phyloP scores from a whole-genome alignment of 805 yeast species.

The Zygoascus flipseniorum region DNA sequence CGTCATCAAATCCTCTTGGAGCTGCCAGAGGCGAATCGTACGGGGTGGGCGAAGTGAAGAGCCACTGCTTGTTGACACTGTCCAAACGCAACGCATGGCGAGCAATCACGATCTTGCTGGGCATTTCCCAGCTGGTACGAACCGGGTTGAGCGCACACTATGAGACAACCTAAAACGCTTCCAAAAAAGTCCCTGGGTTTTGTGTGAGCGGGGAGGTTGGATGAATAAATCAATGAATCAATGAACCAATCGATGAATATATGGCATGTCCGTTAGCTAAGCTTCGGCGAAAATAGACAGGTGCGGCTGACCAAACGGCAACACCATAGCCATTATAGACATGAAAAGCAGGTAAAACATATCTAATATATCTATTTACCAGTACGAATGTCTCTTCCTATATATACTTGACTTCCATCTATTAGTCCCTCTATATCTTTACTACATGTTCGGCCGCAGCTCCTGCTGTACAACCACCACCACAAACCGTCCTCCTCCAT shows the following conservation, averaged over 20 bases:
- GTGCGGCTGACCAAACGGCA: neutral
- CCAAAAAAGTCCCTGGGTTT: neutral
- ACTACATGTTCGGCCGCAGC: neutral
- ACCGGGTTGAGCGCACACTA: neutral
- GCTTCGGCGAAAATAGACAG: neutral
- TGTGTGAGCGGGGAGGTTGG: neutral
- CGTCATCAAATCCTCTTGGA: constrained; percentile 22
- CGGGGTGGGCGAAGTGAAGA: constrained; percentile 25
- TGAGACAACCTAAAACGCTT: neutral
- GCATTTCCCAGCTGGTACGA: constrained; percentile 3
- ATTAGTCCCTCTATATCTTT: neutral
- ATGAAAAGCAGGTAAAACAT: too few species aligned
- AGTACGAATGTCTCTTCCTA: too few species aligned
- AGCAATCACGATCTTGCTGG: constrained; percentile 20
- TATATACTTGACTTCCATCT: too few species aligned
- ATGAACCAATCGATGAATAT: too few species aligned
- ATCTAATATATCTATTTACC: too few species aligned
- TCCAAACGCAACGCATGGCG: constrained; percentile 31
- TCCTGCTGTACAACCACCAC: neutral
- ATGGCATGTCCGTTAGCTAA: too few species aligned
- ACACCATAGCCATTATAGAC: too few species aligned
- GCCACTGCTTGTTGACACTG: constrained; percentile 26
- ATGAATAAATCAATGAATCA: neutral
- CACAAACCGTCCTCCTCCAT: constrained; percentile 3
- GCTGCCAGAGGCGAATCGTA: constrained; percentile 32